phyloP scores from a whole-genome alignment of 2,329 filamentous ascomycete genomes.

The Rutstroemia sp. region DNA sequence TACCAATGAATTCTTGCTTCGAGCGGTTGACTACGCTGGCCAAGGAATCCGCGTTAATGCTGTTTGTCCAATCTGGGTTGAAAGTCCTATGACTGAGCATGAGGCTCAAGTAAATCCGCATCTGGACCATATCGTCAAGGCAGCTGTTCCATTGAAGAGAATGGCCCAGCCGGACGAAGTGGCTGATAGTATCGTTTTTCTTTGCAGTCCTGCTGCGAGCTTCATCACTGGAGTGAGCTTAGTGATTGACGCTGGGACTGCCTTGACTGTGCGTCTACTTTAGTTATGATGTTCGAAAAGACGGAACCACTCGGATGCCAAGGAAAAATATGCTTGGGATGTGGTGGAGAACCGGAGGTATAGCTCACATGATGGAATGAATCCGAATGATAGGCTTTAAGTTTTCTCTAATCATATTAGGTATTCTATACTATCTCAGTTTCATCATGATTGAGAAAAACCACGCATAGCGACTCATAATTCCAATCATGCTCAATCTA shows the following conservation, averaged over 20 bases:
- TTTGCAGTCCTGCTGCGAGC: constrained; percentile 20
- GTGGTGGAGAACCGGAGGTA: no score
- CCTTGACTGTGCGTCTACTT: constrained; percentile 9
- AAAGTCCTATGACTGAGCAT: neutral
- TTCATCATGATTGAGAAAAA: no score
- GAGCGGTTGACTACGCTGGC: neutral
- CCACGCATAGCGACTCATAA: no score
- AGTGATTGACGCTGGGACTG: constrained; percentile 23
- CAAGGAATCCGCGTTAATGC: constrained; percentile 3
- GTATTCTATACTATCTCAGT: no score
- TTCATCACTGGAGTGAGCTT: constrained; percentile 22
- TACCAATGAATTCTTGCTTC: neutral
- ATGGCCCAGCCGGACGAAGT: constrained; percentile 36
- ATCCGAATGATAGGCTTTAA: no score
- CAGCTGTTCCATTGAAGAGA: neutral
- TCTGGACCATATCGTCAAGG: neutral
- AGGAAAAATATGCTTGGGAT: no score
- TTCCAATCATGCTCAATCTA: no score
- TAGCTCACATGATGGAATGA: no score
- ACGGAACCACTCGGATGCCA: no score
- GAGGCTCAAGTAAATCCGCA: neutral
- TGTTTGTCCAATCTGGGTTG: constrained; percentile 2
- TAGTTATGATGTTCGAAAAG: no score
- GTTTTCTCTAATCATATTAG: no score
- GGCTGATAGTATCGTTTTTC: constrained; percentile 36